Evolutionary conservation across 257 asterid species (phyloP), one percentile per base, ranked within the genome.

Genomic region (Leonotis leonurus): DNA sequence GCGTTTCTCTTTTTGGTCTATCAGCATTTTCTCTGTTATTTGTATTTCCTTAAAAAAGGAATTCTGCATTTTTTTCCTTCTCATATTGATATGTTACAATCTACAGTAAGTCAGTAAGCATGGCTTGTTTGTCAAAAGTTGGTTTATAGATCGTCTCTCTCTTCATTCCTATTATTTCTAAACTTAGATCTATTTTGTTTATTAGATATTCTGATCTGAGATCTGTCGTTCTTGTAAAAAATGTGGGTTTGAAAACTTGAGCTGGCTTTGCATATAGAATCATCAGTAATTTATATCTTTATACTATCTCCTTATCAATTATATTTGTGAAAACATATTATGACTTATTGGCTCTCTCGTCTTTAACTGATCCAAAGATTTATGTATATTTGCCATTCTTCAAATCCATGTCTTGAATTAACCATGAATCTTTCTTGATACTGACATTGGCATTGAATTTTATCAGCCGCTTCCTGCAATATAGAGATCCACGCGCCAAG

Each of bases 391-490:
- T 24, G 8, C 41, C 43, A n/a, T 62, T 56, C n/a, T 33, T 44
- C 29, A 33, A 61, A 5, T 63, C n/a, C 50, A 56, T 25, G 30
- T 46, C 37, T 4, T 40, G 54, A 40, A 33, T 41, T 35, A 51
- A 54, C 39, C 39, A 58, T 56, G 43, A 13, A 45, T 59, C 48
- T 35, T 18, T 56, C 14, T n/a, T 71, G 74, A 76, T 78, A 18
- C 20, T 73, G 74, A 74, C 80, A 27, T 11, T 1, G 67, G 32
- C 62, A 51, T 68, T 74, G 53, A 41, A 36, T 73, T n/a, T 67
- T 62, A 54, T 67, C 82, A 90, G 98, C 50, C 98, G 96, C 64
- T 90, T 90, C 82, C 82, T 90, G 74, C 98, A 90, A 80, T 88
- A 61, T 57, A 77, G 98, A 76, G 98, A 90, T 59, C 91, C 89